Percentiles rank a stretch among this genome's conserved stretches.
Conservation (phyloP, 208 protist species). For the Crithidia expoeki region DNA sequence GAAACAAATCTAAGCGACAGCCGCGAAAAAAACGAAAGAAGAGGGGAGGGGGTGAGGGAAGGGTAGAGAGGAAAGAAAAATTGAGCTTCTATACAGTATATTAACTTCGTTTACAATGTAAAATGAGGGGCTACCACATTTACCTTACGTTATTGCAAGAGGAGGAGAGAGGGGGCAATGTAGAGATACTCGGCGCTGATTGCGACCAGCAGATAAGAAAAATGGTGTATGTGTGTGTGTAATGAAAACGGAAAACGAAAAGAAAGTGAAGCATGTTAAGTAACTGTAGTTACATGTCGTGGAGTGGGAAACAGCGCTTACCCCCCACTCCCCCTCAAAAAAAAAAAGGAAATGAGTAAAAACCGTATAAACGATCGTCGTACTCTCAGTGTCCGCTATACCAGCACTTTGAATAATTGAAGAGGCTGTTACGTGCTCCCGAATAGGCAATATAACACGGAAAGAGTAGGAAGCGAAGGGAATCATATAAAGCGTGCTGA, state of each 20-base stretch:
- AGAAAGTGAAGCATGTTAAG: background rate
- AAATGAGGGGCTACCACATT: too few relatives aligned
- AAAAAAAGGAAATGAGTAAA: background rate
- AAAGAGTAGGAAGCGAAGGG: background rate
- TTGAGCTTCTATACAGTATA: too few relatives aligned
- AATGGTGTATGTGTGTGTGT: background rate
- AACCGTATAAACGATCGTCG: background rate
- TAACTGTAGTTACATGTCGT: background rate
- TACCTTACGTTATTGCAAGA: too few relatives aligned
- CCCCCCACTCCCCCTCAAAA: background rate
- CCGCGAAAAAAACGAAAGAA: too few relatives aligned
- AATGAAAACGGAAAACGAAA: background rate
- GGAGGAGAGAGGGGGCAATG: background rate
- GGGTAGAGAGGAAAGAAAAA: too few relatives aligned
- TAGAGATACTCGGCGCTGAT: too few relatives aligned
- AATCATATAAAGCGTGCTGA: constrained; percentile 7
- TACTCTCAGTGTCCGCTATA: constrained; percentile 7
- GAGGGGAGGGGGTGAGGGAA: too few relatives aligned
- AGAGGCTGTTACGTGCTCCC: constrained; percentile 4
- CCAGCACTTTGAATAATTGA: constrained; percentile 2
- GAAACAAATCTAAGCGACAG: too few relatives aligned
- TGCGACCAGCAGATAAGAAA: too few relatives aligned
- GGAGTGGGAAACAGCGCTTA: too few relatives aligned
- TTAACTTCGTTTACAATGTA: too few relatives aligned
- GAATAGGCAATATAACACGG: constrained; percentile 10